Evolutionary conservation across 2,329 filamentous ascomycete species (phyloP).

Genomic region (Nemania abortiva): DNA sequence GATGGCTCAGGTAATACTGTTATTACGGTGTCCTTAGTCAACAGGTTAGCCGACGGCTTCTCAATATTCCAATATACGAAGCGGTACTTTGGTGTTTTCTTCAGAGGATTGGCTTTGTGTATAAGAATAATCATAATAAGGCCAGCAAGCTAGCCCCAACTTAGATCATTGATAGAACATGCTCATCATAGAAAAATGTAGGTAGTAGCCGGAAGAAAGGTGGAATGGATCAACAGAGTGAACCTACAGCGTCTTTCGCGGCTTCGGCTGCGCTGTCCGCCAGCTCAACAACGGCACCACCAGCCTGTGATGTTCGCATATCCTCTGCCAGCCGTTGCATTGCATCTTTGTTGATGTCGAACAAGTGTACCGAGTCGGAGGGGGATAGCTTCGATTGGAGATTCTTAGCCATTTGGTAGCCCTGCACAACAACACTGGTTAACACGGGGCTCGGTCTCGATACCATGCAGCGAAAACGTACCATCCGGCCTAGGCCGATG

Average conservation of each 20-base stretch:
- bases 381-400: slow-evolving; percentile 67
- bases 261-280: slow-evolving; percentile 62
- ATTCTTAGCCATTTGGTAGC: slow-evolving; percentile 73
- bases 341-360: slow-evolving; percentile 67
- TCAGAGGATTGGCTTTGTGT: slow-evolving; percentile 83
- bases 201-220: slow-evolving; percentile 14
- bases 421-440: slow-evolving; percentile 53
- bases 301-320: slow-evolving; percentile 56
- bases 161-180: slow-evolving; percentile 75
- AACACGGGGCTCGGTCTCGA: slow-evolving; percentile 8
- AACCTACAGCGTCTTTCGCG: slow-evolving; percentile 63
- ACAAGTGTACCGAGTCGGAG: slow-evolving; percentile 64
- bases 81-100: slow-evolving; percentile 39
- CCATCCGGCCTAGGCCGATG: slow-evolving; percentile 72
- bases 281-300: slow-evolving; percentile 61
- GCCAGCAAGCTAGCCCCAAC: slow-evolving; percentile 71
- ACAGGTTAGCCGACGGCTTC: slow-evolving; percentile 35
- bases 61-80: neutral
- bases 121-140: slow-evolving; percentile 71
- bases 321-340: slow-evolving; percentile 62
- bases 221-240: slow-evolving; percentile 43
- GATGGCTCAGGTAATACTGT: slow-evolving; percentile 90
- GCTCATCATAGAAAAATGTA: slow-evolving; percentile 53
- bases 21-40: slow-evolving; percentile 80
- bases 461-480: slow-evolving; percentile 52